phyloP scores from a whole-genome alignment of 441 rosid species.

The Populus hybrid region DNA sequence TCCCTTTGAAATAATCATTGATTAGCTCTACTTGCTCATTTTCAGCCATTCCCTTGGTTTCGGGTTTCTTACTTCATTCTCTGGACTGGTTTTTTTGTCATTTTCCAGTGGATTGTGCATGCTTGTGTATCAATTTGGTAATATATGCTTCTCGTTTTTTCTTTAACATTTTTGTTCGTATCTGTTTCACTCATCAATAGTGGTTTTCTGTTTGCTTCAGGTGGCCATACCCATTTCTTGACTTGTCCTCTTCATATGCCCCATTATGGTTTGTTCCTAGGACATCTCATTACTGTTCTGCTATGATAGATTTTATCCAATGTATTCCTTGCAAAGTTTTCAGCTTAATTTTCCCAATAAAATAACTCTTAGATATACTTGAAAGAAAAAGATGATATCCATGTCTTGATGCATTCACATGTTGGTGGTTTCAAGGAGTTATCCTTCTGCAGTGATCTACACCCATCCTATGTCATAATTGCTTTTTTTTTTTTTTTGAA shows the following conservation, averaged over 20 bases:
- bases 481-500: too few species aligned
- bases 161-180: background rate
- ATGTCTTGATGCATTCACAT: too few species aligned
- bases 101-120: slow-evolving; percentile 79
- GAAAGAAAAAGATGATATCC: background rate
- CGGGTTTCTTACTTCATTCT: slow-evolving; percentile 84
- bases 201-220: slow-evolving; percentile 30
- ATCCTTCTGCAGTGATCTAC: background rate
- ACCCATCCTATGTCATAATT: background rate
- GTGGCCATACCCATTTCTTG: slow-evolving; percentile 98
- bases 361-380: background rate
- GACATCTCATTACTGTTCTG: background rate
- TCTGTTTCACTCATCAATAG: slow-evolving; percentile 6
- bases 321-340: background rate
- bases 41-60: slow-evolving; percentile 85
- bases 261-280: slow-evolving; percentile 65
- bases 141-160: slow-evolving; percentile 3
- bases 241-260: slow-evolving; percentile 77
- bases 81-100: slow-evolving; percentile 71
- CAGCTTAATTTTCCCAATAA: background rate
- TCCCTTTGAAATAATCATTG: background rate
- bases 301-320: background rate
- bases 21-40: background rate
- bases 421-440: too few species aligned
- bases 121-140: slow-evolving; percentile 65